A percentile compares a stretch with the other conserved stretches of the same genome.
Conservation (phyloP, 176 grass and related monocot genomes). For the Panicum miliaceum region DNA sequence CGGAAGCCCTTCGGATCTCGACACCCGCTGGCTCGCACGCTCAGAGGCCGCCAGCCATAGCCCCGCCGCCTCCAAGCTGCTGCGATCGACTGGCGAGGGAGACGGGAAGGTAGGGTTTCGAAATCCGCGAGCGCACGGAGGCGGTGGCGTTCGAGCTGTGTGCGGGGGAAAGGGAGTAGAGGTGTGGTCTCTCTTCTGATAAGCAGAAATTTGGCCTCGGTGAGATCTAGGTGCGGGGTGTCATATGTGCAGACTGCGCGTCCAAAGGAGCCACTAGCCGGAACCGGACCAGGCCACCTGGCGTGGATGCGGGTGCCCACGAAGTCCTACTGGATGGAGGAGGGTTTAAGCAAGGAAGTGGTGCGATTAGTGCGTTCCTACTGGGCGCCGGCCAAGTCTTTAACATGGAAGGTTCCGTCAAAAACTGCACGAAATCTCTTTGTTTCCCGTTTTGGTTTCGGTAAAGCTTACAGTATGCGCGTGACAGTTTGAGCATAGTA, state of each 20-base stretch:
- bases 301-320: neutral
- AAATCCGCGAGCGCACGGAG: neutral
- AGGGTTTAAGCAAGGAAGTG: neutral
- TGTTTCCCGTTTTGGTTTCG: neutral
- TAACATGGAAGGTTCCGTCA: neutral
- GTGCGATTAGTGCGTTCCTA: neutral
- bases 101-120: slow-evolving; percentile 46
- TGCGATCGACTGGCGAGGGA: neutral
- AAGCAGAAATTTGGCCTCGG: neutral
- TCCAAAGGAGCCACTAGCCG: slow-evolving; percentile 14
- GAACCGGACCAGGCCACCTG: neutral
- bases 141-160: slow-evolving; percentile 19
- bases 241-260: neutral
- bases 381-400: neutral
- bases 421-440: neutral
- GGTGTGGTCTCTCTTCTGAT: neutral
- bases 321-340: neutral
- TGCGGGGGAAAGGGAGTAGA: neutral
- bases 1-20: slow-evolving; percentile 27
- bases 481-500: neutral
- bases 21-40: neutral
- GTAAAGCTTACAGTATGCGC: neutral
- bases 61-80: neutral
- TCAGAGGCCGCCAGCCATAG: slow-evolving; percentile 38
- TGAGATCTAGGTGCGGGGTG: slow-evolving; percentile 12